phyloP scores from a whole-genome alignment of 345 rosid species.

The Euphorbia lathyris region DNA sequence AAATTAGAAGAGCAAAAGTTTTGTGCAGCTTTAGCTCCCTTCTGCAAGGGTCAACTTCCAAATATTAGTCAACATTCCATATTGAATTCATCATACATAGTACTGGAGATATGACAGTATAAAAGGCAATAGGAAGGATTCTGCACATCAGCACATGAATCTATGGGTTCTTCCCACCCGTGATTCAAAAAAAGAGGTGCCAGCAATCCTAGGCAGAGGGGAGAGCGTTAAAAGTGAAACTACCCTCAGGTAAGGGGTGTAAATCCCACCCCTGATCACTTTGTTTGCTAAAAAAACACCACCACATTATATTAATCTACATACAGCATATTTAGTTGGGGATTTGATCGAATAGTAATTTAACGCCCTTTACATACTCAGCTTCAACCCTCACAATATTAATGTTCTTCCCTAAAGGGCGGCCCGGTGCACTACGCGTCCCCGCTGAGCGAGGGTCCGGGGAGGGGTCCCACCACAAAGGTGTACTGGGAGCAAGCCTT shows the following conservation, averaged over 20 bases:
- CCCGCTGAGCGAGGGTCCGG: no score
- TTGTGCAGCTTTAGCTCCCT: constrained; percentile 72
- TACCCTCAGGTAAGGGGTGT: neutral
- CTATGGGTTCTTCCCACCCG: no score
- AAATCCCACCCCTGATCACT: neutral
- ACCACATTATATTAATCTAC: neutral
- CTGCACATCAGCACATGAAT: no score
- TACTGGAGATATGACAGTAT: neutral
- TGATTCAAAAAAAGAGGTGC: no score
- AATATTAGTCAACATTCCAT: constrained; percentile 9
- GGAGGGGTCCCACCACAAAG: no score
- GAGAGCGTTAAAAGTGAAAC: no score
- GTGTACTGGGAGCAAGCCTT: no score
- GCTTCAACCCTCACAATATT: neutral
- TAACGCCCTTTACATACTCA: neutral
- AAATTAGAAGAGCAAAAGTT: constrained; percentile 68
- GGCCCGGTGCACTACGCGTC: no score
- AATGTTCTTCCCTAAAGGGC: neutral
- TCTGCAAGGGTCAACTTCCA: constrained; percentile 45
- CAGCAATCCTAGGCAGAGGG: no score
- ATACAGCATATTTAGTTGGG: neutral
- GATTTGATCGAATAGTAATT: neutral
- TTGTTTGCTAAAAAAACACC: neutral
- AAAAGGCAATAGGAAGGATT: neutral
- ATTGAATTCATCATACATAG: constrained; percentile 4